Percentiles rank a stretch among this genome's conserved stretches.
phyloP scores from a whole-genome alignment of 768 basidiomycete genomes.

The Mycena albidolilacea region DNA sequence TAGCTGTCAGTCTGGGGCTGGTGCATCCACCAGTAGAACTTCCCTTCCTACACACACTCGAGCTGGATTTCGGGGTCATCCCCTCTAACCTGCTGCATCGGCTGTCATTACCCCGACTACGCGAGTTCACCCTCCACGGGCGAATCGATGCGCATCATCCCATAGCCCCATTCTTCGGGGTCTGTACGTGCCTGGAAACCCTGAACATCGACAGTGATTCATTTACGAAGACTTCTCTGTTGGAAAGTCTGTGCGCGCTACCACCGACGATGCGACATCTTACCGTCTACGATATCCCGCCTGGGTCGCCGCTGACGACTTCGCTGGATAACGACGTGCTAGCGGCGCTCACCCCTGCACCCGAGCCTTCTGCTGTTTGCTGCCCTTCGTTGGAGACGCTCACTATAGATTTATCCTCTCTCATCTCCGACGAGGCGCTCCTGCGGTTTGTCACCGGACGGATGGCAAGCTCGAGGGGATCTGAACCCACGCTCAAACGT shows the following conservation, averaged over 20 bases:
- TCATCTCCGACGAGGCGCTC: conserved; percentile 1
- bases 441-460: conserved; percentile 4
- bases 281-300: neutral
- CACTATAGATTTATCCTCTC: neutral
- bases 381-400: neutral
- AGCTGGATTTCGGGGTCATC: neutral
- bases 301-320: neutral
- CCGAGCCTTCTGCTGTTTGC: neutral
- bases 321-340: conserved; percentile 1
- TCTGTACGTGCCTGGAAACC: neutral
- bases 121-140: neutral
- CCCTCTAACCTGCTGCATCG: neutral
- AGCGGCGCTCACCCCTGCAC: neutral
- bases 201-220: neutral
- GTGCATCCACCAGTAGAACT: neutral
- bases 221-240: neutral
- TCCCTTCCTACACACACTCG: conserved; percentile 2
- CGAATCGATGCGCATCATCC: neutral
- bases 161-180: neutral
- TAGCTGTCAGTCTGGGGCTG: neutral
- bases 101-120: neutral
- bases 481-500: neutral
- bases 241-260: neutral
- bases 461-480: neutral
- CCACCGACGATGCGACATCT: conserved; percentile 7